A percentile compares a stretch with the other conserved stretches of the same genome.
Evolutionary conservation across 2,329 filamentous ascomycete genomes (phyloP).

Genomic region (Pyrenophora tritici-repentis): DNA sequence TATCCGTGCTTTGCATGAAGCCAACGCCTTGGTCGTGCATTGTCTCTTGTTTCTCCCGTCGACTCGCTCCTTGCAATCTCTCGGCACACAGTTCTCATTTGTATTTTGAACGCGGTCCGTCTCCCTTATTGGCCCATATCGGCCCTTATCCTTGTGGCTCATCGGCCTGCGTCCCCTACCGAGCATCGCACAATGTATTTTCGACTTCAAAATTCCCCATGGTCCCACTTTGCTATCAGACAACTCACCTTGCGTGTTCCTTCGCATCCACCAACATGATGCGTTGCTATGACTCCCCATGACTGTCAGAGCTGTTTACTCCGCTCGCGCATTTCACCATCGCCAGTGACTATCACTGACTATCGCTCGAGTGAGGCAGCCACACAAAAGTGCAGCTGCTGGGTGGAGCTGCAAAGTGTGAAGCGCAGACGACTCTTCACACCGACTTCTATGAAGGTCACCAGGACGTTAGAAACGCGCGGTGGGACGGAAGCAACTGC

Average conservation of each 20-base stretch:
- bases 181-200: slow-evolving; percentile 37
- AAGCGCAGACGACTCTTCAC: slow-evolving; percentile 5
- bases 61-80: slow-evolving; percentile 38
- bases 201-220: slow-evolving; percentile 29
- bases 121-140: slow-evolving; percentile 36
- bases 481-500: slow-evolving; percentile 4
- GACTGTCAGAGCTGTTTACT: slow-evolving; percentile 31
- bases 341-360: slow-evolving; percentile 6
- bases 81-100: slow-evolving; percentile 44
- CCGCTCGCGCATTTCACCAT: slow-evolving; percentile 26
- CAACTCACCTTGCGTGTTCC: slow-evolving; percentile 47
- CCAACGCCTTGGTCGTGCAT: slow-evolving; percentile 26
- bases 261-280: slow-evolving; percentile 23
- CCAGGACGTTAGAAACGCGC: slow-evolving; percentile 3
- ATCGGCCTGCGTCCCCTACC: slow-evolving; percentile 30
- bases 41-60: slow-evolving; percentile 35
- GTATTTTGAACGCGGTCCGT: slow-evolving; percentile 35
- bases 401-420: background rate
- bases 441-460: slow-evolving; percentile 8
- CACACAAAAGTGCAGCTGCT: background rate
- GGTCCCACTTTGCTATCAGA: slow-evolving; percentile 38
- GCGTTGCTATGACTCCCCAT: slow-evolving; percentile 37
- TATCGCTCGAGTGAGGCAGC: slow-evolving; percentile 4
- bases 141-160: slow-evolving; percentile 27
- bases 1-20: slow-evolving; percentile 44